A percentile compares a stretch with the other conserved stretches of the same genome.
phyloP scores from a whole-genome alignment of 345 rosid species.

The Clarkia xantiana region DNA sequence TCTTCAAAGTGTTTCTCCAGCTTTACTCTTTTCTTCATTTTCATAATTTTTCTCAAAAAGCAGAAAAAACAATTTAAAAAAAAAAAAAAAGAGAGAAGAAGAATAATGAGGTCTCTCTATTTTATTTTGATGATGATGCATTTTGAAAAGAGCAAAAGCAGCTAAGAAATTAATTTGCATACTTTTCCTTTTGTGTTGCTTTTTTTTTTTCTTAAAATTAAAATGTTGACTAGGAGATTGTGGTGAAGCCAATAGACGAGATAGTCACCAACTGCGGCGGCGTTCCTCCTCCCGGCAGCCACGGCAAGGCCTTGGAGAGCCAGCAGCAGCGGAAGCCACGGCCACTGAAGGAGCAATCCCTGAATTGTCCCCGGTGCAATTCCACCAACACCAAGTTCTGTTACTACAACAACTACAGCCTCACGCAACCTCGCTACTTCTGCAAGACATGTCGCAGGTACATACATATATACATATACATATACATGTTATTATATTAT shows the following conservation, averaged over 20 bases:
- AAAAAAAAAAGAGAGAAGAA: no score
- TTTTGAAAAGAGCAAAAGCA: conserved; percentile 17
- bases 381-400: conserved; percentile 94
- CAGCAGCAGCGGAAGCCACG: conserved; percentile 27
- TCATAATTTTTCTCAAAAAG: not conserved
- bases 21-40: not conserved
- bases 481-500: no score
- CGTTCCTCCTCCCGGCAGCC: no score
- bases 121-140: conserved; percentile 9
- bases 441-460: conserved; percentile 90
- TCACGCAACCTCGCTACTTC: conserved; percentile 90
- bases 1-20: not conserved
- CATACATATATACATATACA: no score
- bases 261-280: conserved; percentile 35
- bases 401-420: conserved; percentile 96
- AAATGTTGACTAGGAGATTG: conserved; percentile 41
- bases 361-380: conserved; percentile 96
- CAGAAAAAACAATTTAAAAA: no score
- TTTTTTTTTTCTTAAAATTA: not conserved
- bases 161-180: not conserved
- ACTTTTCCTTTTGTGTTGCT: not conserved
- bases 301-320: no score
- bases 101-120: not conserved
- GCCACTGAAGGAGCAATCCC: conserved; percentile 67
- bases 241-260: conserved; percentile 83